Evolutionary conservation across 345 rosid genomes (phyloP).

Genomic region (Isatis tinctoria): DNA sequence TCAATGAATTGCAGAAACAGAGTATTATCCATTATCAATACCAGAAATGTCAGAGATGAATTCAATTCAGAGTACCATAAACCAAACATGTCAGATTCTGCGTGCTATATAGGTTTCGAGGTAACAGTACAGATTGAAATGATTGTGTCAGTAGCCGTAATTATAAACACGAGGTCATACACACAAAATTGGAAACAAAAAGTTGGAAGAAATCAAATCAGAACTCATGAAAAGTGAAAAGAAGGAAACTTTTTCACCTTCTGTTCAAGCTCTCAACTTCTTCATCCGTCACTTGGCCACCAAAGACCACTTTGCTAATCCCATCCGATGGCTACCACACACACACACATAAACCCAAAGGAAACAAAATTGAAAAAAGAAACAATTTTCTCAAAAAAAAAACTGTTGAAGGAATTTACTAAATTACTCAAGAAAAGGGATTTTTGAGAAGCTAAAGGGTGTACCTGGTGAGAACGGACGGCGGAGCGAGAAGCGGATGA

Average conservation of each 20-base stretch:
- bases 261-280: slow-evolving; percentile 76
- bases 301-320: slow-evolving; percentile 91
- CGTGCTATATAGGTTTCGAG: background rate
- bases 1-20: background rate
- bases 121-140: background rate
- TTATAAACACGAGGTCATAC: background rate
- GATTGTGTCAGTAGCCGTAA: background rate
- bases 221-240: background rate
- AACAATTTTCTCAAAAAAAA: too few relatives aligned
- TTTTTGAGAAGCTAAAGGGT: background rate
- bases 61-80: background rate
- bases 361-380: too few relatives aligned
- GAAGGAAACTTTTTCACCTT: slow-evolving; percentile 51
- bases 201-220: background rate
- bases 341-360: background rate
- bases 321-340: slow-evolving; percentile 82
- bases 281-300: slow-evolving; percentile 97
- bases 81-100: background rate
- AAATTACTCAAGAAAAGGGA: background rate
- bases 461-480: slow-evolving; percentile 68
- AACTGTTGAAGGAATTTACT: background rate
- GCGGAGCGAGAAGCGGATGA: slow-evolving; percentile 61
- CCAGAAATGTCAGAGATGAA: background rate
- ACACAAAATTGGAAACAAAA: slow-evolving; percentile 5
- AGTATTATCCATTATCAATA: background rate